Conservation (phyloP, 2,329 filamentous ascomycete species). For the Penicillium frequentans region DNA sequence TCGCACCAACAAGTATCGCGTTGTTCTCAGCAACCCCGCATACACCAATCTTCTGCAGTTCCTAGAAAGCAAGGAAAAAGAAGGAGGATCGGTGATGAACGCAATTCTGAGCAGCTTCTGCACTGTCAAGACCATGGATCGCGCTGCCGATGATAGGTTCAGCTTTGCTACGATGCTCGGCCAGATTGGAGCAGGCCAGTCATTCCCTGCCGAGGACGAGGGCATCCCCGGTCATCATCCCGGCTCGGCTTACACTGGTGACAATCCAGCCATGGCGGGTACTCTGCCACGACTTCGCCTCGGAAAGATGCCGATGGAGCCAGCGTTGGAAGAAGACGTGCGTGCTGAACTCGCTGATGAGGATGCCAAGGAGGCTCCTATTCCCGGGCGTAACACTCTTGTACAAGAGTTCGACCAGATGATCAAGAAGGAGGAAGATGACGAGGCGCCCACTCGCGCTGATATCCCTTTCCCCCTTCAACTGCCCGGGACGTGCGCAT, state of each 20-base stretch:
- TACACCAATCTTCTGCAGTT: constrained; percentile 83
- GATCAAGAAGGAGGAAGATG: constrained; percentile 84
- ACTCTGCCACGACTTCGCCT: constrained; percentile 67
- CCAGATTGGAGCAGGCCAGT: constrained; percentile 53
- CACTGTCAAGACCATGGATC: constrained; percentile 60
- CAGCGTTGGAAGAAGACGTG: constrained; percentile 79
- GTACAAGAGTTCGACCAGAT: constrained; percentile 85
- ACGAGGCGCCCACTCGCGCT: constrained; percentile 74
- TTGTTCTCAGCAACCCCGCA: constrained; percentile 84
- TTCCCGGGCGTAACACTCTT: constrained; percentile 68
- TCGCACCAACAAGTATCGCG: constrained; percentile 79
- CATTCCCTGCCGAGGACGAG: constrained; percentile 66
- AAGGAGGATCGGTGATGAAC: constrained; percentile 76
- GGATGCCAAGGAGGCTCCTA: constrained; percentile 73
- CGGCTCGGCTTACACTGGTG: constrained; percentile 61
- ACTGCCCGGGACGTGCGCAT: constrained; percentile 87
- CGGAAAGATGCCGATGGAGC: constrained; percentile 79
- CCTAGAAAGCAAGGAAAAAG: constrained; percentile 79
- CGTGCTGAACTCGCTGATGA: constrained; percentile 83
- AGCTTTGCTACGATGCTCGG: constrained; percentile 62
- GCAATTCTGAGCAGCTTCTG: constrained; percentile 66
- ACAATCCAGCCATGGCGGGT: constrained; percentile 56
- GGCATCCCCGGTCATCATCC: constrained; percentile 68
- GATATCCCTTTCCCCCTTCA: constrained; percentile 82
- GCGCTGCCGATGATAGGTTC: constrained; percentile 57